Evolutionary conservation across 768 basidiomycete species (phyloP), one percentile per base, ranked within the genome.

Genomic region (Chiua virens): DNA sequence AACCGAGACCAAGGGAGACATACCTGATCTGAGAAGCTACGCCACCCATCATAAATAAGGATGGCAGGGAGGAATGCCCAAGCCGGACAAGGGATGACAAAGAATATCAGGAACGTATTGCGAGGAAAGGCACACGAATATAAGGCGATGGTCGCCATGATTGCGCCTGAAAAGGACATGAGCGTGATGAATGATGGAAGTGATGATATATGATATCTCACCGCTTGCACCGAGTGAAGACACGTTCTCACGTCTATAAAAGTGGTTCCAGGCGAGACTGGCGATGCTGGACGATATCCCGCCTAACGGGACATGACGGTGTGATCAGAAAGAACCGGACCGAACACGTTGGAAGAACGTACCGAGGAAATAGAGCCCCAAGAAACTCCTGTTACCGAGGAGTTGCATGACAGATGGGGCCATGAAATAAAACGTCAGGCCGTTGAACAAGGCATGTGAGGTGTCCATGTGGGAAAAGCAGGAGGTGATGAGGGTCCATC

Each of bases 351-450:
- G 32, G 28, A 49, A 17, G 34, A 46, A 68, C 79, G 18, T 45
- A 83, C 88, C 82, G 62, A 85, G 78, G 49, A 92, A 71, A 65
- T 93, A 93, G n/a, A 92, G 75, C 10, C 71, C 71, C 4, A 91
- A 63, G 66, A 92, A 92, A 17, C 77, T 76, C 10, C 77, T 71
- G 59, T 80, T 84, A 0, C 89, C 88, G 11, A 92, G 74, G 40
- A 85, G 69, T 17, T 69, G 59, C 23, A 92, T 74, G 42, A 88
- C 81, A 3, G 80, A 68, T 2, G 76, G 80, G 0, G 84, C 87
- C 79, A 91, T 81, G 71, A 87, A 92, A 68, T 76, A 89, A 68
- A 82, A 89, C 0, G 86, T 83, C 61, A 89, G 78, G n/a, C 80
- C 82, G 60, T 92, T 92, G 65, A 89, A 75, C n/a, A 89, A 55